phyloP scores from a whole-genome alignment of 192 early-diverging fungal genomes.

The Chytriomyces sp. region DNA sequence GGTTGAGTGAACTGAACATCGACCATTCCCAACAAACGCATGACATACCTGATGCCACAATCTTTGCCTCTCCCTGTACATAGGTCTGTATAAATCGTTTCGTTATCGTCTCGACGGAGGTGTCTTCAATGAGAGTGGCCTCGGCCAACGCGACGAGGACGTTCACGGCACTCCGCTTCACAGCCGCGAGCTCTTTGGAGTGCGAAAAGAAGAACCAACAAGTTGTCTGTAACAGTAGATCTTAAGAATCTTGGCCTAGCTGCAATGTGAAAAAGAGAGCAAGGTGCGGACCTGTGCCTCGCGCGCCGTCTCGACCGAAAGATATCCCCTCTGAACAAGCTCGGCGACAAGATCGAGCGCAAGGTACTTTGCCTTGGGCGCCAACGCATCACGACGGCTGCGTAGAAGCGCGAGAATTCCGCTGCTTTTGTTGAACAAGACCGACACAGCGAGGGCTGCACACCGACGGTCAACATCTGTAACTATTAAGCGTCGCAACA shows the following conservation, averaged over 20 bases:
- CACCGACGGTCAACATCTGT: not conserved
- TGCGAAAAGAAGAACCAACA: conserved; percentile 26
- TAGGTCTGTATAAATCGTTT: conserved; percentile 35
- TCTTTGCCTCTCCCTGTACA: conserved; percentile 34
- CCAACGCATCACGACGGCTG: conserved; percentile 13
- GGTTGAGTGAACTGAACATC: not conserved
- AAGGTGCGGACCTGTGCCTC: conserved; percentile 32
- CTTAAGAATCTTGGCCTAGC: not conserved
- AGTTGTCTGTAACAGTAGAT: not conserved
- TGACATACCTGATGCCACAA: conserved; percentile 29
- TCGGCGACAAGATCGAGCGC: conserved; percentile 25
- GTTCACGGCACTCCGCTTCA: conserved; percentile 28
- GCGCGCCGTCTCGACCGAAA: conserved; percentile 11
- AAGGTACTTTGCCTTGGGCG: conserved; percentile 35
- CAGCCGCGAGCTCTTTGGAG: conserved; percentile 36
- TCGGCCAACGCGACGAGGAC: conserved; percentile 29
- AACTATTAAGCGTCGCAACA: not conserved
- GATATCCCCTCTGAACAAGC: conserved; percentile 11
- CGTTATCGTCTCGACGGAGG: conserved; percentile 27
- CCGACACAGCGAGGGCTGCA: conserved; percentile 33
- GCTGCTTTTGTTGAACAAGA: conserved; percentile 36
- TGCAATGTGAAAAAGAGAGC: not conserved
- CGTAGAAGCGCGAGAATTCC: conserved; percentile 33
- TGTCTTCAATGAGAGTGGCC: conserved; percentile 9
- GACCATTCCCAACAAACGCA: not conserved